Evolutionary conservation across 306 rosid genomes (phyloP).

Genomic region (Medicago ruthenica): DNA sequence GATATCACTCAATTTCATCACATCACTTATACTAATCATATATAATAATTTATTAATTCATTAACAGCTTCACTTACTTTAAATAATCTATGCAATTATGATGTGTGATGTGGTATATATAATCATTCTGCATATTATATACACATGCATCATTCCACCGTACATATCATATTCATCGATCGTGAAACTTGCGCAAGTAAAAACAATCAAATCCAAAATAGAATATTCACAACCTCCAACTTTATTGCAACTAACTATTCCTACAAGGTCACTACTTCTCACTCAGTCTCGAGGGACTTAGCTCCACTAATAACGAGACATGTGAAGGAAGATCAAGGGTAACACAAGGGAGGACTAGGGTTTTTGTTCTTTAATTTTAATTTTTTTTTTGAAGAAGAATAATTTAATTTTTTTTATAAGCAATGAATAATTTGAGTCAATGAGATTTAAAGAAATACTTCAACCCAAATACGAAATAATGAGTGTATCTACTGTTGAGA

Average conservation of each 20-base stretch:
- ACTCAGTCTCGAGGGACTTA: slow-evolving; percentile 25
- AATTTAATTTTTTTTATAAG: too few relatives aligned
- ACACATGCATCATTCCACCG: slow-evolving; percentile 39
- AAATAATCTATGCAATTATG: slow-evolving; percentile 6
- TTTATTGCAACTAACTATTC: slow-evolving; percentile 55
- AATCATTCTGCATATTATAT: slow-evolving; percentile 18
- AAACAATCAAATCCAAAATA: slow-evolving; percentile 56
- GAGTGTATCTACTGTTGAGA: too few relatives aligned
- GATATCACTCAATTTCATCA: slow-evolving; percentile 9
- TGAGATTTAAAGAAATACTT: too few relatives aligned
- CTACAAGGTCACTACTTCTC: slow-evolving; percentile 15
- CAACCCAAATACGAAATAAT: too few relatives aligned
- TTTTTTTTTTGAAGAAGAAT: too few relatives aligned
- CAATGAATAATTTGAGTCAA: too few relatives aligned
- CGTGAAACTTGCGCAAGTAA: slow-evolving; percentile 53
- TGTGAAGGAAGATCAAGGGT: slow-evolving; percentile 22
- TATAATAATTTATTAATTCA: slow-evolving; percentile 13
- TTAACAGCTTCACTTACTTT: slow-evolving; percentile 29
- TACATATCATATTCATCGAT: slow-evolving; percentile 48
- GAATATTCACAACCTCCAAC: slow-evolving; percentile 64
- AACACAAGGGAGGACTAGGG: background rate
- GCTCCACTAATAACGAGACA: slow-evolving; percentile 4
- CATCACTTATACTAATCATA: slow-evolving; percentile 28
- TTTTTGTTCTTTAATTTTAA: background rate
- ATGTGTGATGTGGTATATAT: background rate